Conservation (phyloP, 1,284 basidiomycete species). For the Pholiota adiposa region DNA sequence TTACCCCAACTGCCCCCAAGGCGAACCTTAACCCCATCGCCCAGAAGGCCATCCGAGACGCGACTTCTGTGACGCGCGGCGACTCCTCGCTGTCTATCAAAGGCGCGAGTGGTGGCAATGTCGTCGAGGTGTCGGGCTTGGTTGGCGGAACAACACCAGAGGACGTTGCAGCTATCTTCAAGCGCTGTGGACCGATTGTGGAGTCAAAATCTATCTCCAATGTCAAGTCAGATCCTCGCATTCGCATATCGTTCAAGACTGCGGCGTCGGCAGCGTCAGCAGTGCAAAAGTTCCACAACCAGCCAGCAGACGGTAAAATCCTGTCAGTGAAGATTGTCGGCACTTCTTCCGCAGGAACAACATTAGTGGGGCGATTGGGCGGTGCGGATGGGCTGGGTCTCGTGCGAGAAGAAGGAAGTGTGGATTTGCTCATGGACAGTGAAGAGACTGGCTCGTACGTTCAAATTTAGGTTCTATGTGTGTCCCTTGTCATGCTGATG, state of each 20-base stretch:
- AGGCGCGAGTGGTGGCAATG: conserved; percentile 71
- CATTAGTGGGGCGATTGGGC: conserved; percentile 57
- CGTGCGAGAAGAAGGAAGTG: conserved; percentile 66
- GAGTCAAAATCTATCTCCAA: conserved; percentile 50
- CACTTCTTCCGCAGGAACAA: conserved; percentile 48
- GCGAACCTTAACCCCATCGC: conserved; percentile 50
- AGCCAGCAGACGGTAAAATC: conserved; percentile 80
- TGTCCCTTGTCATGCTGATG: neutral
- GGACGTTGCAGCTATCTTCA: conserved; percentile 87
- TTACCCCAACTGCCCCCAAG: conserved; percentile 43
- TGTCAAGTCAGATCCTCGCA: conserved; percentile 53
- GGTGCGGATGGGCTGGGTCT: conserved; percentile 59
- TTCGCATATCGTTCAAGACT: conserved; percentile 77
- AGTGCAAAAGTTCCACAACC: conserved; percentile 76
- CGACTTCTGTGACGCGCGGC: conserved; percentile 37
- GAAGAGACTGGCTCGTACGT: conserved; percentile 63
- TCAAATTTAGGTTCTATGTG: neutral
- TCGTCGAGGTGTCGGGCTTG: conserved; percentile 78
- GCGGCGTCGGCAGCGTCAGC: conserved; percentile 67
- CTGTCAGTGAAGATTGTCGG: conserved; percentile 72
- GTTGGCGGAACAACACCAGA: conserved; percentile 81
- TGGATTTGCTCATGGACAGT: conserved; percentile 68
- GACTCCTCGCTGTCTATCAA: conserved; percentile 64
- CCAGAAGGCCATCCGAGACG: conserved; percentile 60
- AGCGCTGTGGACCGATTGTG: conserved; percentile 73